Base-by-base conservation (phyloP, 257 asterid genomes). In the Fraxinus anomala region DNA sequence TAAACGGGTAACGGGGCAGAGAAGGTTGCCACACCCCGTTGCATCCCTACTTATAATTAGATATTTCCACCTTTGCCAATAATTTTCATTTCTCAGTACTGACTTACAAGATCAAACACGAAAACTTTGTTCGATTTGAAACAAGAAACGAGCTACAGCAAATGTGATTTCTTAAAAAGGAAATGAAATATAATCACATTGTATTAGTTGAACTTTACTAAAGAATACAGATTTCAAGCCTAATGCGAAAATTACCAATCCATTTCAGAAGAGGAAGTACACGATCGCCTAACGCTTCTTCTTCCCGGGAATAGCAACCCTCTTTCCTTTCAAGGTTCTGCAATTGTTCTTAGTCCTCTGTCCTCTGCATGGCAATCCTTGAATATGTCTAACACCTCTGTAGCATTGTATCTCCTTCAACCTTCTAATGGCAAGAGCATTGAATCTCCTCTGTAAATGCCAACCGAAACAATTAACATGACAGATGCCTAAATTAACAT, bases 321-420 rank as follows among this genome's bases (percentile, higher is more conserved):
- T 91, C 88, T 95, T 95, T 26, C 99, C 98, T 87, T 95, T 95
- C 82, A 93, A 83, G 33, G 99, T 93, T 80, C 99, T 87, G 84
- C 97, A 93, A 82, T 93, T 95, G 81, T 93, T 93, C 90, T 90
- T 95, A 2, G 99, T 95, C 82, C 97, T 86, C 81, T 95, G 98
- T 12, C 98, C 99, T 78, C 99, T 79, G 65, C 99, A 95, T 31
- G 99, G 99, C 91, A 95, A 80, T 75, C 98, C 99, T 81, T 89
- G 89, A 81, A 86, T 90, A 88, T 95, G 99, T 80, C 99, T 74
- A 72, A 90, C 86, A 1, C 98, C 99, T 84, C 99, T 82, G 84
- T 95, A 95, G 93, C 99, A 95, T 70, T 93, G 97, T 49, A 95
- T 95, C 83, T 95, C 99, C 87, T 91, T 92, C 82, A 95, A 80